Evolutionary conservation across 2,329 filamentous ascomycete species (phyloP).

Genomic region (Fusarium transvaalense): DNA sequence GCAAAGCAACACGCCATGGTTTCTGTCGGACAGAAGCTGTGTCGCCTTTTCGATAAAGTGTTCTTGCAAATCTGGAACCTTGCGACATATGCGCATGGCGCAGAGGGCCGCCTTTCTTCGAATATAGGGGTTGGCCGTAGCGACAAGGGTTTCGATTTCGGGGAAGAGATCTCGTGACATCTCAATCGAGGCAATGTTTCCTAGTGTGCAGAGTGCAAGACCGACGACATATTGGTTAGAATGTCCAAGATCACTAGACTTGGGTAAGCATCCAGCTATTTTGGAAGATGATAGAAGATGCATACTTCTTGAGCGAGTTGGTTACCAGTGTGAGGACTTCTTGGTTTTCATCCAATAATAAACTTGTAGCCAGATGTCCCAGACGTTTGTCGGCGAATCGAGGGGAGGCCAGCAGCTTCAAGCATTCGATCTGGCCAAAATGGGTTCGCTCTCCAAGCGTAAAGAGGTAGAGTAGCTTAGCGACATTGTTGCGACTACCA

Average conservation of each 20-base stretch:
- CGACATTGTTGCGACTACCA: slow-evolving; percentile 94
- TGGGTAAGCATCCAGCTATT: slow-evolving; percentile 33
- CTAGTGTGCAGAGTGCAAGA: slow-evolving; percentile 93
- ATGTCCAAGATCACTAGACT: slow-evolving; percentile 86
- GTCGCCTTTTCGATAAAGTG: slow-evolving; percentile 97
- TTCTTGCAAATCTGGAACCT: slow-evolving; percentile 96
- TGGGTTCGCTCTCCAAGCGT: slow-evolving; percentile 97
- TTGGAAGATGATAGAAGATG: slow-evolving; percentile 8
- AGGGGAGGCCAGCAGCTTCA: slow-evolving; percentile 95
- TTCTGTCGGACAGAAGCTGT: slow-evolving; percentile 87
- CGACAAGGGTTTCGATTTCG: slow-evolving; percentile 92
- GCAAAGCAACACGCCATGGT: slow-evolving; percentile 94
- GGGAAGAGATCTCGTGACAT: slow-evolving; percentile 98
- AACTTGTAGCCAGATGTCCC: slow-evolving; percentile 95
- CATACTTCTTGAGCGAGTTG: slow-evolving; percentile 96
- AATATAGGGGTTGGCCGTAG: slow-evolving; percentile 98
- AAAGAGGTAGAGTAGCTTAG: slow-evolving; percentile 97
- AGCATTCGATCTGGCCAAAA: slow-evolving; percentile 98
- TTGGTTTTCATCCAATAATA: slow-evolving; percentile 97
- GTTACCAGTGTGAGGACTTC: slow-evolving; percentile 97
- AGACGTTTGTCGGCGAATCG: slow-evolving; percentile 98
- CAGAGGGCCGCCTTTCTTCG: slow-evolving; percentile 97
- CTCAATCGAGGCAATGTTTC: slow-evolving; percentile 97
- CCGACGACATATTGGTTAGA: slow-evolving; percentile 99
- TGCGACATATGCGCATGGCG: slow-evolving; percentile 98